Evolutionary conservation across 2,329 filamentous ascomycete genomes (phyloP), one percentile per base, ranked within the genome.

Genomic region (Bipolaris sorokiniana): DNA sequence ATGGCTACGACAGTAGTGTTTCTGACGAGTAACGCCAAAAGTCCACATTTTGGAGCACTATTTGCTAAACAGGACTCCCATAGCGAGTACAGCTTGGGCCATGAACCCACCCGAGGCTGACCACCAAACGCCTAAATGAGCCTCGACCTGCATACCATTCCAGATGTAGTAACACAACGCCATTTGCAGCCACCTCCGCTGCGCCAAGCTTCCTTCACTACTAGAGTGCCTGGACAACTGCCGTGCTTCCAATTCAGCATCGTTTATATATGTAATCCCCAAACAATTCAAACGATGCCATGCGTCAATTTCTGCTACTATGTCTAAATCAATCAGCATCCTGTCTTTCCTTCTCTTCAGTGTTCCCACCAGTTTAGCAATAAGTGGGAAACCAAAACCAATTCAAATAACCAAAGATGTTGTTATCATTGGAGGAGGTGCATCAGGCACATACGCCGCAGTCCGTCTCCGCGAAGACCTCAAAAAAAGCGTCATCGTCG

Each of bases 361-460:
- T 40, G 16, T 40, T 3, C 23, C 5, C n/a, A 15, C 20, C 13
- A 16, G 26, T 9, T 3, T 44, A 9, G 40, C 18, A 28, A 31
- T 23, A 7, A 10, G 36, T 16, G 20, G 23, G 18, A 18, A 18
- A 6, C 20, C 55, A 23, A 34, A 31, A 13, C 28, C 41, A 13
- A 51, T 40, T 23, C 36, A 48, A 7, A 28, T 58, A 11, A 47
- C 37, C 7, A 58, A 13, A 20, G 74, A 77, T 72, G 67, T 76
- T 18, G 66, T 59, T n/a, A 68, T 82, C 45, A 75, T 82, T 38
- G 80, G 80, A 33, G 79, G 80, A 13, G 80, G 80, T 22, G 71
- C 75, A 13, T 68, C 71, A 22, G 80, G 80, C 5, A 78, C 77
- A 1, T 78, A 81, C 59, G 73, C 76, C 10, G 79, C 80, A 1